Evolutionary conservation across 371 early-diverging fungal species (phyloP).

Genomic region (Mucor velutinosus): DNA sequence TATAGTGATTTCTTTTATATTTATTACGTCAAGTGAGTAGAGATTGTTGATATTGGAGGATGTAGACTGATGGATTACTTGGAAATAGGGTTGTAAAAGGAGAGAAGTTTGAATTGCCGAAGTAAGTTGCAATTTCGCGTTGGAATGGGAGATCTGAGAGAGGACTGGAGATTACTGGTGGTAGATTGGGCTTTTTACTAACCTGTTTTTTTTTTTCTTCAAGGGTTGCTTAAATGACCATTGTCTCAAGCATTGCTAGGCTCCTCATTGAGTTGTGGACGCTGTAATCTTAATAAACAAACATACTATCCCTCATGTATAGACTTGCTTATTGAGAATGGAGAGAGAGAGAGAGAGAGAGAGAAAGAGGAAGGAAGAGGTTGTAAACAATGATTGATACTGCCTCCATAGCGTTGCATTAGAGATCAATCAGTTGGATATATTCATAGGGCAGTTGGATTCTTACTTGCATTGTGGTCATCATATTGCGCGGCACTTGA

Average conservation of each 20-base stretch:
- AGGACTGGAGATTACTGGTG: background rate
- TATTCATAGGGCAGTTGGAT: no score
- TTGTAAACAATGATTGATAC: no score
- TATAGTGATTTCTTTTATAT: slow-evolving; percentile 98
- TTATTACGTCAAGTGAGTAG: slow-evolving; percentile 86
- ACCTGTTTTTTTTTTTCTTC: background rate
- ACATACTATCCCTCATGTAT: no score
- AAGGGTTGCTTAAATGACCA: slow-evolving; percentile 4
- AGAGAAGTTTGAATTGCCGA: slow-evolving; percentile 77
- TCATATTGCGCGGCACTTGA: no score
- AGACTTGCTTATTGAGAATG: no score
- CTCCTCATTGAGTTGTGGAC: no score
- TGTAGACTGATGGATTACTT: background rate
- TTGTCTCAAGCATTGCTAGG: background rate
- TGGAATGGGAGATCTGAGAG: background rate
- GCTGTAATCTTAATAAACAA: no score
- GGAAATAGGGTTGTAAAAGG: slow-evolving; percentile 80
- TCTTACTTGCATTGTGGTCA: no score
- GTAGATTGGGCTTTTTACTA: background rate
- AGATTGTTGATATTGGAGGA: background rate
- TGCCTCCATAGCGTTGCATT: no score
- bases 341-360: no score
- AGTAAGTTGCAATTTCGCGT: slow-evolving; percentile 26
- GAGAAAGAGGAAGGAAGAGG: no score
- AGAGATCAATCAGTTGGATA: no score